These are phyloP conservation scores for Aschersonia sp. DNA, from an alignment of 2,329 filamentous ascomycete species.

Conservation along the genomic window DNA sequence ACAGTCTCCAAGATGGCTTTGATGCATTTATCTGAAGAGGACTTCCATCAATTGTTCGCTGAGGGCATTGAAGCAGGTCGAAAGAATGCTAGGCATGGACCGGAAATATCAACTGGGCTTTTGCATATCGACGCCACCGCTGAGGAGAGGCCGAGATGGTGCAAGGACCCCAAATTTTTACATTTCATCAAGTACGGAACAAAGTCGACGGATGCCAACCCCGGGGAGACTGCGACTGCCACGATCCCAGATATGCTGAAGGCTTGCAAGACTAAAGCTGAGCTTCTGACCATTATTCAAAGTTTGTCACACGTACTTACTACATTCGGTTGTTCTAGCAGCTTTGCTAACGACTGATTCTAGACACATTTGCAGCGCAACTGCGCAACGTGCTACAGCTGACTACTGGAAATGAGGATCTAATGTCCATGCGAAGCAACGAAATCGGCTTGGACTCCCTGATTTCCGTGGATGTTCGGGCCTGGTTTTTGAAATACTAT, in stretches of 20 bases:
- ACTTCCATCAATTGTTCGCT: conserved; percentile 15
- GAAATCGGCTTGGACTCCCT: conserved; percentile 1
- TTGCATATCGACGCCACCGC: background rate
- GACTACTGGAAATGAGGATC: background rate
- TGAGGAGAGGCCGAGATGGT: background rate
- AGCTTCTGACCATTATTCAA: too few species aligned
- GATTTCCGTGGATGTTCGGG: conserved; percentile 2
- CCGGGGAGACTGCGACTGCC: too few species aligned
- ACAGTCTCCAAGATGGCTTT: conserved; percentile 5
- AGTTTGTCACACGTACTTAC: too few species aligned
- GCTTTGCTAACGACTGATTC: background rate
- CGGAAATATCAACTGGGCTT: background rate
- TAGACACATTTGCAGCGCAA: background rate
- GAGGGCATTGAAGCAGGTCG: conserved; percentile 9
- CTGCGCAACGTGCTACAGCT: background rate
- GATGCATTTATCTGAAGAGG: conserved; percentile 12
- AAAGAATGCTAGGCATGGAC: background rate
- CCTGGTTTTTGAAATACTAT: conserved; percentile 2
- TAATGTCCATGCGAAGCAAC: background rate
- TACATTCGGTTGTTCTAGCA: too few species aligned
- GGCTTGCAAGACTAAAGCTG: too few species aligned
- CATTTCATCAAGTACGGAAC: background rate
- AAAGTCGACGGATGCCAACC: background rate
- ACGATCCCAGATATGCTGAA: too few species aligned
- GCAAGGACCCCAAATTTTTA: background rate